Evolutionary conservation across 805 yeast species (phyloP).

Genomic region (Wickerhamiella domercqiae): DNA sequence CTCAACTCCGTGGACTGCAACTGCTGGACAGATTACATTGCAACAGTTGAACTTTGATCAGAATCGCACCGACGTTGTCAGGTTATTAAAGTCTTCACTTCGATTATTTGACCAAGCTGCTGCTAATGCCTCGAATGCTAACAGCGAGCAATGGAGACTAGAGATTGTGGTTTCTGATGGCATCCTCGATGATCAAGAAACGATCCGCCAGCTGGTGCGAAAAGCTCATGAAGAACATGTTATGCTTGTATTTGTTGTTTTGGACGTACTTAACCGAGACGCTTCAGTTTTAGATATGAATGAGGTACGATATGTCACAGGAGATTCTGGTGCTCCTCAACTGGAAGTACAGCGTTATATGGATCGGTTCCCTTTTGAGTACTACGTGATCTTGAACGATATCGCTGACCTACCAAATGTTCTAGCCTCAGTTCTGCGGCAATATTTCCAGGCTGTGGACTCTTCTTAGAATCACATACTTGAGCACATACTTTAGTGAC

Average conservation of each 20-base stretch:
- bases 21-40: slow-evolving; percentile 70
- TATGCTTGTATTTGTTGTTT: slow-evolving; percentile 87
- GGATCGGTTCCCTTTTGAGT: slow-evolving; percentile 93
- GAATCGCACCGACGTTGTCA: slow-evolving; percentile 67
- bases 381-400: slow-evolving; percentile 83
- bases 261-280: slow-evolving; percentile 62
- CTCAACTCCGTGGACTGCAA: slow-evolving; percentile 67
- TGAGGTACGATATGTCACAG: slow-evolving; percentile 68
- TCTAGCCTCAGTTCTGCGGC: slow-evolving; percentile 77
- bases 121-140: slow-evolving; percentile 22
- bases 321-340: slow-evolving; percentile 46
- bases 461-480: background rate
- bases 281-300: slow-evolving; percentile 86
- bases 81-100: slow-evolving; percentile 56
- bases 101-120: slow-evolving; percentile 52
- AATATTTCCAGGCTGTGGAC: slow-evolving; percentile 43
- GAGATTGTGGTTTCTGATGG: slow-evolving; percentile 93
- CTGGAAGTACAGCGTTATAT: slow-evolving; percentile 70
- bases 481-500: too few relatives aligned
- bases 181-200: slow-evolving; percentile 87
- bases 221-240: slow-evolving; percentile 82
- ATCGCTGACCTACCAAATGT: slow-evolving; percentile 83
- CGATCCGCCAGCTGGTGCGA: slow-evolving; percentile 69
- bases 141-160: slow-evolving; percentile 63
- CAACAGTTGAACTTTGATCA: slow-evolving; percentile 86